These are phyloP conservation scores for Bocquillonia castaneifolia DNA, from an alignment of 441 rosid species.

Conservation along the genomic window DNA sequence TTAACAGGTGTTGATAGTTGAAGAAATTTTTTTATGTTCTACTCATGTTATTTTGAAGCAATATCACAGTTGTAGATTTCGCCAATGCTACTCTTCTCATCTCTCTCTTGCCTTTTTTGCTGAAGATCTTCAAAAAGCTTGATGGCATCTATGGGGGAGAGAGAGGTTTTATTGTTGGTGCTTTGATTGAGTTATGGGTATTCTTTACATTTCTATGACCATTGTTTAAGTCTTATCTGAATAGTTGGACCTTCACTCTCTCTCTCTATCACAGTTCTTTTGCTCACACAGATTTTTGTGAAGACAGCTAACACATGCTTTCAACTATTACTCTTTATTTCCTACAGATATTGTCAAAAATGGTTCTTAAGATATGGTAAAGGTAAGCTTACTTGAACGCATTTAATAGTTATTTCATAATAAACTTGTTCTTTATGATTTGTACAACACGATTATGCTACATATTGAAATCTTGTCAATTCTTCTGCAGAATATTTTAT, in stretches of 20 bases:
- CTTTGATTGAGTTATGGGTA: not conserved
- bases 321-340: slow-evolving; percentile 18
- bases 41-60: too few relatives aligned
- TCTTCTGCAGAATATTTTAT: slow-evolving; percentile 53
- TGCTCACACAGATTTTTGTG: not conserved
- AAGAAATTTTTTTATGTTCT: too few relatives aligned
- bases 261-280: not conserved
- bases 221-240: not conserved
- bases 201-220: slow-evolving; percentile 1
- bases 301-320: not conserved
- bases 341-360: slow-evolving; percentile 54
- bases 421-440: not conserved
- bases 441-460: not conserved
- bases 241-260: not conserved
- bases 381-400: slow-evolving; percentile 45
- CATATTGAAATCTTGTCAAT: slow-evolving; percentile 18
- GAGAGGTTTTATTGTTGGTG: too few relatives aligned
- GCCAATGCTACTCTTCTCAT: too few relatives aligned
- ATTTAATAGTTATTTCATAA: slow-evolving; percentile 10
- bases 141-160: too few relatives aligned
- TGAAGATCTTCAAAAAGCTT: too few relatives aligned
- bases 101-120: too few relatives aligned
- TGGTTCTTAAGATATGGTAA: slow-evolving; percentile 51
- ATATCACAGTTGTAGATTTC: too few relatives aligned
- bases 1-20: too few relatives aligned